phyloP scores from a whole-genome alignment of 2,329 filamentous ascomycete species.

The Biscogniauxia mediterranea region DNA sequence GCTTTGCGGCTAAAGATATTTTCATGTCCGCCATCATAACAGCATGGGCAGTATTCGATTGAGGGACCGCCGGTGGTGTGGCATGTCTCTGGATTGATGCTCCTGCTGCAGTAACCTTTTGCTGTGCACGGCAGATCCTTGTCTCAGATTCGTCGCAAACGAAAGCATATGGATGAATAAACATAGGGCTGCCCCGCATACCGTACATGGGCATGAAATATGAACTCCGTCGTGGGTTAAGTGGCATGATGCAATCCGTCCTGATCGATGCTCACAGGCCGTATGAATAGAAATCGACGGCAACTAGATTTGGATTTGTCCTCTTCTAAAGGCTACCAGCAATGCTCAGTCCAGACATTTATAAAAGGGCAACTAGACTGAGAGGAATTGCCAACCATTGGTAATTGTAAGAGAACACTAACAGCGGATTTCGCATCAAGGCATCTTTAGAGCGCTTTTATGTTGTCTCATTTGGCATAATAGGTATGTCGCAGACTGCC shows the following conservation, averaged over 20 bases:
- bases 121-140: not conserved
- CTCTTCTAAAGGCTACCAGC: not conserved
- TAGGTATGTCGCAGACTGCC: not conserved
- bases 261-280: not conserved
- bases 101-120: not conserved
- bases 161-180: constrained; percentile 17
- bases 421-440: not conserved
- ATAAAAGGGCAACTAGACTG: not conserved
- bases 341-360: not conserved
- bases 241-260: not conserved
- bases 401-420: not conserved
- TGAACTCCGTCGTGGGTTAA: not conserved
- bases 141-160: not conserved
- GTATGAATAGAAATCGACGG: not conserved
- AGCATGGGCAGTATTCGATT: not conserved
- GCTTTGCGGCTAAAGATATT: constrained; percentile 26
- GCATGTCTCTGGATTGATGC: not conserved
- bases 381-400: not conserved
- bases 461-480: not conserved
- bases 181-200: constrained; percentile 10
- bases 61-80: not conserved
- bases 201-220: not conserved
- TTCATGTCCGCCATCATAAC: constrained; percentile 22
- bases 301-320: not conserved
- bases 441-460: not conserved